phyloP scores from a whole-genome alignment of 371 early-diverging fungal species.

The Capillidium rhysosporum region DNA sequence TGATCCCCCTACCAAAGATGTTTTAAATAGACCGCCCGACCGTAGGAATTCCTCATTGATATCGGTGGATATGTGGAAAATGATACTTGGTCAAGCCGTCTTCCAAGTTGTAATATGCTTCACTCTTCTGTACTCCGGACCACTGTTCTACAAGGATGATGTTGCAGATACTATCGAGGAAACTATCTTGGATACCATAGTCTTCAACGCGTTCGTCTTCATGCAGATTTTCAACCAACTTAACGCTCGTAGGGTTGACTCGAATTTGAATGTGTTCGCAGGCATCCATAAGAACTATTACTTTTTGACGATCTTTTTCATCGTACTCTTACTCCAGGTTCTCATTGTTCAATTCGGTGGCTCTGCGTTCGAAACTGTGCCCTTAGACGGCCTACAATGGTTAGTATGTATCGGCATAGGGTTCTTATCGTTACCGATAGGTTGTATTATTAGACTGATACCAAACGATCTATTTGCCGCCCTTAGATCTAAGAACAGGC shows the following conservation, averaged over 20 bases:
- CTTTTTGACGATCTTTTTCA: conserved; percentile 50
- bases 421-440: conserved; percentile 67
- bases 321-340: conserved; percentile 49
- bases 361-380: conserved; percentile 65
- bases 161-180: conserved; percentile 16
- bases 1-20: conserved; percentile 40
- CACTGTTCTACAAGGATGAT: conserved; percentile 23
- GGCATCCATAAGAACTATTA: conserved; percentile 47
- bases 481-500: neutral
- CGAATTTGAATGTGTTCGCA: conserved; percentile 64
- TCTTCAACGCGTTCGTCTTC: conserved; percentile 92
- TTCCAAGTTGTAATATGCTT: conserved; percentile 54
- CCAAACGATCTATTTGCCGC: conserved; percentile 20
- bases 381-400: conserved; percentile 59
- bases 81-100: conserved; percentile 72
- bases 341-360: conserved; percentile 79
- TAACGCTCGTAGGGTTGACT: conserved; percentile 60
- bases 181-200: conserved; percentile 45
- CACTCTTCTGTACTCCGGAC: conserved; percentile 25
- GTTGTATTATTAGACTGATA: conserved; percentile 46
- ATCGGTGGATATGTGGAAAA: conserved; percentile 53
- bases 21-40: conserved; percentile 38
- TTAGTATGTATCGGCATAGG: conserved; percentile 48
- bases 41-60: conserved; percentile 35
- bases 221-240: conserved; percentile 87